Evolutionary conservation across 169 alveolate genomes (phyloP).

Genomic region (Toxoplasma gondii): DNA sequence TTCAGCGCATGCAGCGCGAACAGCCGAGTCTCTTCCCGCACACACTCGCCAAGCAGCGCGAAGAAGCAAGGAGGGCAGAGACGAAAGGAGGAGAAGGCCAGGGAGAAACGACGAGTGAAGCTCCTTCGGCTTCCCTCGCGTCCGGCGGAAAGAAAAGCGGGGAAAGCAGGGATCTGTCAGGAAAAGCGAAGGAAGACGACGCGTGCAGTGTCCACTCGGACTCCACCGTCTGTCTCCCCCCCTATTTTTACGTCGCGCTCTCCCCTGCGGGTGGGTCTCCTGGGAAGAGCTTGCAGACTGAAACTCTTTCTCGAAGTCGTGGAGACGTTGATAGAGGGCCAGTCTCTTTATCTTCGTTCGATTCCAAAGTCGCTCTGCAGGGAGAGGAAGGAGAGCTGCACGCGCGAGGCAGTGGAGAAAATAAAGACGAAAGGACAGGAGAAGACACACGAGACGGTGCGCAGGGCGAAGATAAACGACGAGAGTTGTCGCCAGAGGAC

Average conservation of each 20-base stretch:
- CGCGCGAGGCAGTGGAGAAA: neutral
- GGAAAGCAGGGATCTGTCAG: neutral
- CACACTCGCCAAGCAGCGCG: neutral
- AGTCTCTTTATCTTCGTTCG: no score
- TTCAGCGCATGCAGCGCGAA: conserved; percentile 16
- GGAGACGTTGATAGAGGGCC: no score
- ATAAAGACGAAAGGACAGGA: neutral
- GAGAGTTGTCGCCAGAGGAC: neutral
- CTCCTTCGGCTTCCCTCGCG: neutral
- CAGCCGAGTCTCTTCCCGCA: neutral
- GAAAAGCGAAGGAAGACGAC: neutral
- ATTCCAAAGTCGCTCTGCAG: no score
- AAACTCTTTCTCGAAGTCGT: no score
- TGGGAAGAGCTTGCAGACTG: no score
- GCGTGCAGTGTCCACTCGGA: neutral
- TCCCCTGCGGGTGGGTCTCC: neutral
- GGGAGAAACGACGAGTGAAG: neutral
- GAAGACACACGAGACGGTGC: neutral
- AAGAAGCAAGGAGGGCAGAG: neutral
- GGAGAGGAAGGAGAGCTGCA: neutral
- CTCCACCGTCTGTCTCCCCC: conserved; percentile 7
- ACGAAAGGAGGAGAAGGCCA: neutral
- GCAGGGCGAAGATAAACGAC: neutral
- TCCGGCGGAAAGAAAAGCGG: neutral
- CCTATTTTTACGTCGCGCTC: conserved; percentile 2